phyloP scores from a whole-genome alignment of 257 asterid genomes.

The Anisodus acutangulus region DNA sequence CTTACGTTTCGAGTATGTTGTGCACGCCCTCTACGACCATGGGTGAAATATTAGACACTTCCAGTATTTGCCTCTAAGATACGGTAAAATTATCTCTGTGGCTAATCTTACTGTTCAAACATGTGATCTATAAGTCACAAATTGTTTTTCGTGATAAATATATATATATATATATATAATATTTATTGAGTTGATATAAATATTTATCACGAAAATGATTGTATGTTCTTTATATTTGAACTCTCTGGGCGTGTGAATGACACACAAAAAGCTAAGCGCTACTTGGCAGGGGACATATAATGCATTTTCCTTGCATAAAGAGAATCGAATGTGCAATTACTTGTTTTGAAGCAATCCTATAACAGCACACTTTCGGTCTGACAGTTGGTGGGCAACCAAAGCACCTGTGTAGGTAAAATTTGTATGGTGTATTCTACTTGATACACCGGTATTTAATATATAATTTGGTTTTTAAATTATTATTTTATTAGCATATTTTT shows the following conservation, averaged over 20 bases:
- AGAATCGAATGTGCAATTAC: constrained; percentile 27
- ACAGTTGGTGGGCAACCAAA: not conserved
- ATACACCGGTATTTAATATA: too few relatives aligned
- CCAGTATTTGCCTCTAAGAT: too few relatives aligned
- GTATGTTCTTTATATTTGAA: not conserved
- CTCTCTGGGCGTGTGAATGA: not conserved
- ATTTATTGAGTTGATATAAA: not conserved
- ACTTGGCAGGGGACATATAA: too few relatives aligned
- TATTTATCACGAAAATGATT: not conserved
- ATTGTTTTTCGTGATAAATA: too few relatives aligned
- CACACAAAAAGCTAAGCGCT: not conserved
- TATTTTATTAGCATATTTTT: too few relatives aligned
- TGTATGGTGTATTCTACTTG: too few relatives aligned
- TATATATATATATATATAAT: too few relatives aligned
- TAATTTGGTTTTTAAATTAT: too few relatives aligned
- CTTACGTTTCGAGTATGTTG: not conserved
- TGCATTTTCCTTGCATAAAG: constrained; percentile 15
- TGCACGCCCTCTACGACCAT: not conserved
- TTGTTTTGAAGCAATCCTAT: constrained; percentile 31
- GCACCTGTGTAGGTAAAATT: not conserved
- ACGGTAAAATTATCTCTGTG: too few relatives aligned
- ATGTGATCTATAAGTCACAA: too few relatives aligned
- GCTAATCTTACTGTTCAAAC: too few relatives aligned
- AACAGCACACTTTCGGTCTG: not conserved
- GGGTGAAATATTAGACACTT: too few relatives aligned